Base-by-base conservation (phyloP, 805 yeast genomes). In the Blastobotrys mokoenaii region DNA sequence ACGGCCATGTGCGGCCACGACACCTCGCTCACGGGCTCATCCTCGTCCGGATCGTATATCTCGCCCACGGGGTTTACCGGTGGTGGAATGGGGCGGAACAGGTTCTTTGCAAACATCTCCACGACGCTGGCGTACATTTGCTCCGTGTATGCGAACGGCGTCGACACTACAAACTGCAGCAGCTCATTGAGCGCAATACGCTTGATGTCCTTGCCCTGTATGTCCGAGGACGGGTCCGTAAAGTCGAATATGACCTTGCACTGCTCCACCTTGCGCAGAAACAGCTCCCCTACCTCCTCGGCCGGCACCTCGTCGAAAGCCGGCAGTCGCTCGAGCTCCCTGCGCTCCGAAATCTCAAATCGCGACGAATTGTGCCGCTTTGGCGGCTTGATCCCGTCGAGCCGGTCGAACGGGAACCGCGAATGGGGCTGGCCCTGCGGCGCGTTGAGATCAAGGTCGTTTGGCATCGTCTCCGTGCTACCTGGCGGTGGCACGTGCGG, bases 1-100 rank as follows among this genome's bases (percentile, higher is more conserved):
- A 88, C 76, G 65, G 87, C 95, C 97, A 93, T 93, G 63, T 93
- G 98, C 10, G 97, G 96, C 98, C 98, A 93, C 8, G 97, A 89
- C 51, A 90, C 77, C 63, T 93, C 97, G 56, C 80, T 79, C 33
- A 93, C 95, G 2, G 97, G 97, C 66, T 93, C 98, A 68, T 93
- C 98, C 67, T 93, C 98, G 66, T 93, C 98, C 1, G 98, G 98
- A 58, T 93, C 98, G 64, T 77, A 93, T 34, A 90, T 77, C 53
- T 93, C 98, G 33, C 98, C 98, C 39, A 89, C 76, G 3, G 97
- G 97, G 62, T 93, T 93, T 32, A 89, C 96, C 1, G 97, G 97
- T 1, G 98, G 98, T 2, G 98, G 97, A 41, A 93, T 87, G 29
- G 97, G 96, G 59, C 98, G 77, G 65, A 93, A 89, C 46, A 93